Conservation (phyloP, 805 yeast genomes). For the Teunomyces tritomae region DNA sequence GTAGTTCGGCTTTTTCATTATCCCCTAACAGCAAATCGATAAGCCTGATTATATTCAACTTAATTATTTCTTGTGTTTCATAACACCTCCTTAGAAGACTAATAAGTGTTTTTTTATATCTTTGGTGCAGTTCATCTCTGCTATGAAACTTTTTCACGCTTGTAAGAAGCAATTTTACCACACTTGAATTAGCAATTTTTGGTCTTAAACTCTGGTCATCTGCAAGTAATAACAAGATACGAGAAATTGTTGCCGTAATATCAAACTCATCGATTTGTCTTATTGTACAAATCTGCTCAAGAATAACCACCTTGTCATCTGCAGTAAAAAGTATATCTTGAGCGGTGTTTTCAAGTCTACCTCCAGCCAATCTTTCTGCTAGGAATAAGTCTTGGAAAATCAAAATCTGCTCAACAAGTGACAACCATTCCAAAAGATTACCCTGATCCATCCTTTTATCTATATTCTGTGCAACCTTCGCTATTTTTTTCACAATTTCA, state of each 20-base stretch:
- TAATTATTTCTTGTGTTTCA: not conserved
- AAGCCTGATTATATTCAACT: not conserved
- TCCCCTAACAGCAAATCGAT: not conserved
- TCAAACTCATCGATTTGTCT: not conserved
- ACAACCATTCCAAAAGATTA: not conserved
- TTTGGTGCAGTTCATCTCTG: not conserved
- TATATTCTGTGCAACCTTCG: not conserved
- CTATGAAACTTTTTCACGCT: not conserved
- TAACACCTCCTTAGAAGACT: not conserved
- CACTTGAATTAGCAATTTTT: not conserved
- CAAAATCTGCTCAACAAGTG: not conserved
- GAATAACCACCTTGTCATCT: not conserved
- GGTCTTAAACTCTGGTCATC: not conserved
- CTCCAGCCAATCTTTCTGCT: not conserved
- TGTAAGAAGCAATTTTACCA: not conserved
- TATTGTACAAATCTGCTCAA: not conserved
- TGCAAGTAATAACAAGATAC: not conserved
- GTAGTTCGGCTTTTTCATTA: not conserved
- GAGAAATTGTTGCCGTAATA: not conserved
- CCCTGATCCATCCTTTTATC: not conserved
- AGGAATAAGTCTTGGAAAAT: not conserved
- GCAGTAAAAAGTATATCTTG: not conserved
- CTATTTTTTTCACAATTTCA: not conserved
- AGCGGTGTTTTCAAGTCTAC: not conserved
- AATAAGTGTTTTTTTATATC: not conserved